These are phyloP conservation scores for Magnusiomyces suaveolens DNA, from an alignment of 1,139 yeast genomes.

Conservation along the genomic window DNA sequence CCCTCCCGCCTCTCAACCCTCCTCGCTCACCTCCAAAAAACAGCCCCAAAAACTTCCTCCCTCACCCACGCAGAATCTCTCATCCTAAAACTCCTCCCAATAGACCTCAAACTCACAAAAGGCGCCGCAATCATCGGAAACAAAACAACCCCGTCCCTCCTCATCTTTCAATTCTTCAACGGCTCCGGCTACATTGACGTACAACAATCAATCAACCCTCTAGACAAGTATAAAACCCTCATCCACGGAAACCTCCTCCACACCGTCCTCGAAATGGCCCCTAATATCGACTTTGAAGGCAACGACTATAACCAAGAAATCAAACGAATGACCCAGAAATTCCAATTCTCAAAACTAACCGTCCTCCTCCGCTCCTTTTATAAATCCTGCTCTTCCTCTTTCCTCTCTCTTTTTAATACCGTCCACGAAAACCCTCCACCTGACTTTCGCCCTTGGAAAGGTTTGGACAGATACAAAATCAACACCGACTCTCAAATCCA, in stretches of 20 bases:
- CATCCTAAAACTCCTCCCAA: constrained; percentile 44
- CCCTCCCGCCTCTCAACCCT: no score
- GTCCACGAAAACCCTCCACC: background rate
- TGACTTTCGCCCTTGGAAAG: constrained; percentile 26
- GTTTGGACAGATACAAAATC: constrained; percentile 34
- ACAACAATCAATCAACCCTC: constrained; percentile 37
- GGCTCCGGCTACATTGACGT: constrained; percentile 57
- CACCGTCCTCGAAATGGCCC: constrained; percentile 52
- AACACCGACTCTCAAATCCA: no score
- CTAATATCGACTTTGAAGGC: constrained; percentile 50
- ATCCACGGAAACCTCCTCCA: constrained; percentile 40
- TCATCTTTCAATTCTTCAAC: constrained; percentile 50
- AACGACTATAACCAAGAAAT: constrained; percentile 5
- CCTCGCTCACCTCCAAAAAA: background rate
- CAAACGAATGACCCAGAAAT: constrained; percentile 3
- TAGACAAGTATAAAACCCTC: constrained; percentile 48
- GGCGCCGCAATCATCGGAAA: constrained; percentile 79
- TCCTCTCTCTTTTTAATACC: no score
- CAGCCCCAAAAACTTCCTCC: background rate
- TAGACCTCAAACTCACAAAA: constrained; percentile 47
- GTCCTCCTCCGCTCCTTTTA: background rate
- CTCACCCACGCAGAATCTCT: constrained; percentile 14
- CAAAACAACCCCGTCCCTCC: constrained; percentile 59
- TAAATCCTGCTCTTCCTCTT: background rate
- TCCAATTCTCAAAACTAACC: constrained; percentile 4